Evolutionary conservation across 257 asterid species (phyloP).

Genomic region (Solanum chiquidenum): DNA sequence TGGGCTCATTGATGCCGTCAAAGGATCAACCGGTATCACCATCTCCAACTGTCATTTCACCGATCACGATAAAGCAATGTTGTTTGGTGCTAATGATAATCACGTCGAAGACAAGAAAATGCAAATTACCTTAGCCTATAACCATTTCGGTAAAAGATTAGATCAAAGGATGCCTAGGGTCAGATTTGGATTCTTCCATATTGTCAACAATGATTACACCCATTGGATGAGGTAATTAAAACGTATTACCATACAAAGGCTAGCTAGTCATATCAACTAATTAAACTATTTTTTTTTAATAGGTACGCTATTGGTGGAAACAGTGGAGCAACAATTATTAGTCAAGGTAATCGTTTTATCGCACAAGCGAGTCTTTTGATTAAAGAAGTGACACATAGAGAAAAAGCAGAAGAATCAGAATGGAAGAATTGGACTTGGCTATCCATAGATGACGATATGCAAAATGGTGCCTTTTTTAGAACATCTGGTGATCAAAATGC

Average conservation of each 20-base stretch:
- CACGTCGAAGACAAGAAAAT: constrained; percentile 22
- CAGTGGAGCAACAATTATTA: constrained; percentile 41
- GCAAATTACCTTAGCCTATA: constrained; percentile 44
- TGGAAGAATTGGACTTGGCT: constrained; percentile 57
- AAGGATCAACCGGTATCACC: constrained; percentile 23
- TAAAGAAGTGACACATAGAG: constrained; percentile 32
- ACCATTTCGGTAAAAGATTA: constrained; percentile 44
- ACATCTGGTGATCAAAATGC: constrained; percentile 31
- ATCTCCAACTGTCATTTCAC: constrained; percentile 30
- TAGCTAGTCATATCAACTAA: background rate
- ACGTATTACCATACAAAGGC: background rate
- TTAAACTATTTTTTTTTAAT: background rate
- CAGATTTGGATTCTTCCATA: constrained; percentile 45
- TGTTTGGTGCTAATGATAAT: constrained; percentile 48
- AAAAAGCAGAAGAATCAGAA: constrained; percentile 8
- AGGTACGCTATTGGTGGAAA: constrained; percentile 79
- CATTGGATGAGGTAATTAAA: constrained; percentile 30
- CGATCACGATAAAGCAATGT: constrained; percentile 29
- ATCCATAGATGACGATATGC: constrained; percentile 32
- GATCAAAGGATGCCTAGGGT: constrained; percentile 50
- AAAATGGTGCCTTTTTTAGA: constrained; percentile 38
- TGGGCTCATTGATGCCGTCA: constrained; percentile 19
- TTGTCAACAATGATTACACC: constrained; percentile 66
- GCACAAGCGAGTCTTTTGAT: constrained; percentile 21
- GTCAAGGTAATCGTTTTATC: constrained; percentile 60